Conservation (phyloP, 2,329 filamentous ascomycete genomes). For the Orbilia ellipsospora region DNA sequence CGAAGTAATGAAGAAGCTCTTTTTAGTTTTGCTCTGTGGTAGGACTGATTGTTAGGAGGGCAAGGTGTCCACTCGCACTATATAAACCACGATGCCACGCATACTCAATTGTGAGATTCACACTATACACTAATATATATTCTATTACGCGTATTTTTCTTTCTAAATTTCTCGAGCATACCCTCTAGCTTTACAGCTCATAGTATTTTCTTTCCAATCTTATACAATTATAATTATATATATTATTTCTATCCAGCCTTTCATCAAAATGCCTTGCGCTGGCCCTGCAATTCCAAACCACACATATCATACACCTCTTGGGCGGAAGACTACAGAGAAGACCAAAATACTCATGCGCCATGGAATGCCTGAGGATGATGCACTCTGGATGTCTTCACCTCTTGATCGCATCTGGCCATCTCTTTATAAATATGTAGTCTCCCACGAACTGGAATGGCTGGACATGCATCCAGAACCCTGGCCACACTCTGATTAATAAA, state of each 20-base stretch:
- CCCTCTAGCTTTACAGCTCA: not conserved
- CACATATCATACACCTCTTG: conserved; percentile 33
- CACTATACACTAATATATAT: too few species aligned
- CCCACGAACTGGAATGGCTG: conserved; percentile 17
- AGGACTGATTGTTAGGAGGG: too few species aligned
- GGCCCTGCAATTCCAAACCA: conserved; percentile 22
- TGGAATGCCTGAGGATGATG: conserved; percentile 20
- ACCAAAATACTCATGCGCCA: conserved; percentile 12
- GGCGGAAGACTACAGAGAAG: not conserved
- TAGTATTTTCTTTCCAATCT: not conserved
- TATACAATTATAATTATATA: too few species aligned
- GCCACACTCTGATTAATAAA: not conserved
- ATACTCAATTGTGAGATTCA: too few species aligned
- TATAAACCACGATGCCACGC: too few species aligned
- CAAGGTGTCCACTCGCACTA: too few species aligned
- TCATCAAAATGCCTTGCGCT: conserved; percentile 30
- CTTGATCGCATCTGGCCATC: conserved; percentile 13
- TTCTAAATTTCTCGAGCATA: too few species aligned
- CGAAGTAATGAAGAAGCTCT: too few species aligned
- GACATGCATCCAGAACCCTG: conserved; percentile 4
- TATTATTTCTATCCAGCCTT: not conserved
- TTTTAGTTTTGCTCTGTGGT: too few species aligned
- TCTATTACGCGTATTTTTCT: too few species aligned
- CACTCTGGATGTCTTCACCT: conserved; percentile 12
- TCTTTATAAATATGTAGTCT: conserved; percentile 13